Percentiles rank a stretch among this genome's conserved stretches.
phyloP scores from a whole-genome alignment of 768 basidiomycete genomes.

The Boletus reticulatus region DNA sequence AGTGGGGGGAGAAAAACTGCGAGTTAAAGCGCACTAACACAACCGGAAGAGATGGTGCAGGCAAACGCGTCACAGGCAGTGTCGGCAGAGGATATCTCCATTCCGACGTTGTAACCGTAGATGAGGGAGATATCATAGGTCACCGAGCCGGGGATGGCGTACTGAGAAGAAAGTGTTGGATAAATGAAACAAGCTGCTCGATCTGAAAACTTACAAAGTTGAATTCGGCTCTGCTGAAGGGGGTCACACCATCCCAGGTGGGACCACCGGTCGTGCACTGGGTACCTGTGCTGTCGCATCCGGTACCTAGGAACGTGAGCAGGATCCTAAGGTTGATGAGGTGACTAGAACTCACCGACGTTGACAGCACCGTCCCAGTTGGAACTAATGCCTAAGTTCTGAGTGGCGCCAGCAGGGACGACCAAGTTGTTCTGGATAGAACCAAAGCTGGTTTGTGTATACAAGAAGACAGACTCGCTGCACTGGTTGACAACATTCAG shows the following conservation, averaged over 20 bases:
- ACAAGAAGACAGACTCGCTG: conserved; percentile 27
- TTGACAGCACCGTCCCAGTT: conserved; percentile 33
- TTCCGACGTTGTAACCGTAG: conserved; percentile 34
- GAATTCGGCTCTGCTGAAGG: conserved; percentile 34
- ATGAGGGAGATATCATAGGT: conserved; percentile 35
- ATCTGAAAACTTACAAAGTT: conserved; percentile 24
- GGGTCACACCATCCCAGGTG: conserved; percentile 30
- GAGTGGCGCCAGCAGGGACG: conserved; percentile 20
- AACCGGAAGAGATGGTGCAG: conserved; percentile 30
- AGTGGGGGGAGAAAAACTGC: neutral
- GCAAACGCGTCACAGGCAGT: conserved; percentile 26
- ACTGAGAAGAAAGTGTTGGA: conserved; percentile 4
- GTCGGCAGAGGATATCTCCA: conserved; percentile 33
- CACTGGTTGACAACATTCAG: conserved; percentile 29
- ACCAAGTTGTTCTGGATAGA: conserved; percentile 26
- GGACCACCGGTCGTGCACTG: conserved; percentile 30
- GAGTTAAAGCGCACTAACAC: conserved; percentile 18
- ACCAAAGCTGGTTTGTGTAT: conserved; percentile 30
- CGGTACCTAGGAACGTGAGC: conserved; percentile 25
- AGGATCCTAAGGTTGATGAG: too few species aligned
- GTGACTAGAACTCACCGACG: conserved; percentile 16
- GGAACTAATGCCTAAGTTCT: conserved; percentile 29
- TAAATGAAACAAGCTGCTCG: neutral
- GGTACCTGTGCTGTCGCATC: conserved; percentile 21
- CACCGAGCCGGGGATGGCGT: conserved; percentile 24